Evolutionary conservation across 2,329 filamentous ascomycete species (phyloP).

Genomic region (Sarocladium kiliense): DNA sequence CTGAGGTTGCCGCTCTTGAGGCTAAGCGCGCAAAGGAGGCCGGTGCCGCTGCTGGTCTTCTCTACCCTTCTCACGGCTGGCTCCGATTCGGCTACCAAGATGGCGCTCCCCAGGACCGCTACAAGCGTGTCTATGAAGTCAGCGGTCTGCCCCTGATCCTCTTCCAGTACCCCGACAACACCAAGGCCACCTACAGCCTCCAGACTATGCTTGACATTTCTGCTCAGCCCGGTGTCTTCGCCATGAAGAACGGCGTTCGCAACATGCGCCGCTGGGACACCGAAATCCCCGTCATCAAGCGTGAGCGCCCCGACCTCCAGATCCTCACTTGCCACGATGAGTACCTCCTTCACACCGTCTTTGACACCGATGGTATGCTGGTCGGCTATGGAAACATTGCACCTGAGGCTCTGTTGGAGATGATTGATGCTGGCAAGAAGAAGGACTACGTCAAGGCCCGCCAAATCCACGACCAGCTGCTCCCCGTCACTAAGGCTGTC

Average conservation of each 20-base stretch:
- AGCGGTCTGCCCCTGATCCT: conserved; percentile 44
- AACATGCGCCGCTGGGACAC: conserved; percentile 54
- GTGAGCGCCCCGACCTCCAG: conserved; percentile 41
- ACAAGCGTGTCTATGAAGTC: conserved; percentile 43
- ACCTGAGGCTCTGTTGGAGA: conserved; percentile 41
- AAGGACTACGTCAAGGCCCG: conserved; percentile 42
- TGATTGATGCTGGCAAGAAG: conserved; percentile 45
- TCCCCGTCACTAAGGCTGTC: conserved; percentile 47
- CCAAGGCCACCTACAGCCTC: conserved; percentile 46
- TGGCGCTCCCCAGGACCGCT: conserved; percentile 47
- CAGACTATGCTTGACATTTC: conserved; percentile 48
- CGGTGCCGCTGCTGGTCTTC: conserved; percentile 43
- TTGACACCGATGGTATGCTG: conserved; percentile 48
- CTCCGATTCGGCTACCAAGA: conserved; percentile 49
- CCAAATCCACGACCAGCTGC: conserved; percentile 42
- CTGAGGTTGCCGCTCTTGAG: conserved; percentile 45
- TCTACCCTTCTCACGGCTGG: conserved; percentile 51
- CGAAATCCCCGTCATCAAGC: conserved; percentile 47
- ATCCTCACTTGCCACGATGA: conserved; percentile 48
- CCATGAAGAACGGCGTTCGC: conserved; percentile 52
- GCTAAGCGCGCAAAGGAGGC: conserved; percentile 45
- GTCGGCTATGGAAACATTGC: conserved; percentile 51
- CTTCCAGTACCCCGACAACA: conserved; percentile 49
- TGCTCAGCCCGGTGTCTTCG: conserved; percentile 46
- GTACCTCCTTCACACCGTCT: conserved; percentile 45